Percentiles rank a stretch among this genome's conserved stretches.
Conservation (phyloP, 1,284 basidiomycete genomes). For the Laetiporus sulphureus region DNA sequence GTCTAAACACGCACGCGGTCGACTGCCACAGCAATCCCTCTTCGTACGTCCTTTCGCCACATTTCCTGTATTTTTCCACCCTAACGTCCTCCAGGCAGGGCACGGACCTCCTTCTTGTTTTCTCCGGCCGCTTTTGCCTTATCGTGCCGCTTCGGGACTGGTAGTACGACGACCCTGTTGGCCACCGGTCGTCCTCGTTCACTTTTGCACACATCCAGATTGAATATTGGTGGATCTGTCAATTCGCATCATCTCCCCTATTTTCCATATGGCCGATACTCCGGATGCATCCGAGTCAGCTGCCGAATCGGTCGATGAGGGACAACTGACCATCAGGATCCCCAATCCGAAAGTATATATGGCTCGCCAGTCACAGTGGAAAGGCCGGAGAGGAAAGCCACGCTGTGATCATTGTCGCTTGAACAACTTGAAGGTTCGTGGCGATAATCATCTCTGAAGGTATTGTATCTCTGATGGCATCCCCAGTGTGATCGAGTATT, state of each 20-base stretch:
- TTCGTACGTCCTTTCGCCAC: neutral
- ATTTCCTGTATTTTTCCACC: too few relatives aligned
- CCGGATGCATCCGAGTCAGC: slow-evolving; percentile 39
- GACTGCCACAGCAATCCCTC: slow-evolving; percentile 1
- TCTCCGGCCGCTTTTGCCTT: too few relatives aligned
- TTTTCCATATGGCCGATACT: slow-evolving; percentile 23
- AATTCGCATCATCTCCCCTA: too few relatives aligned
- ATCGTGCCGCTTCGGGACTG: too few relatives aligned
- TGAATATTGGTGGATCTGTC: too few relatives aligned
- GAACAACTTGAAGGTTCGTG: slow-evolving; percentile 61
- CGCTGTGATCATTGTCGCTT: slow-evolving; percentile 64
- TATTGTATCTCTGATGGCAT: too few relatives aligned
- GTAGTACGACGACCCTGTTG: too few relatives aligned
- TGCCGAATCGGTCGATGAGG: slow-evolving; percentile 45
- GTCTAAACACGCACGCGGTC: slow-evolving; percentile 23
- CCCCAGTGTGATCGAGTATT: slow-evolving; percentile 61
- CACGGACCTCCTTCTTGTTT: too few relatives aligned
- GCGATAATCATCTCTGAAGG: slow-evolving; percentile 5
- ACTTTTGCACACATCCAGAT: too few relatives aligned
- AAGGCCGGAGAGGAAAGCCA: slow-evolving; percentile 63
- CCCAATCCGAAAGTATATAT: slow-evolving; percentile 33
- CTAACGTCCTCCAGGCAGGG: too few relatives aligned
- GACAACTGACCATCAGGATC: slow-evolving; percentile 57
- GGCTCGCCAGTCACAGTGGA: slow-evolving; percentile 57
- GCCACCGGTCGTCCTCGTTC: too few relatives aligned